Percentiles rank a stretch among this genome's conserved stretches.
phyloP scores from a whole-genome alignment of 1,284 basidiomycete species.

The Ganoderma lingzhi region DNA sequence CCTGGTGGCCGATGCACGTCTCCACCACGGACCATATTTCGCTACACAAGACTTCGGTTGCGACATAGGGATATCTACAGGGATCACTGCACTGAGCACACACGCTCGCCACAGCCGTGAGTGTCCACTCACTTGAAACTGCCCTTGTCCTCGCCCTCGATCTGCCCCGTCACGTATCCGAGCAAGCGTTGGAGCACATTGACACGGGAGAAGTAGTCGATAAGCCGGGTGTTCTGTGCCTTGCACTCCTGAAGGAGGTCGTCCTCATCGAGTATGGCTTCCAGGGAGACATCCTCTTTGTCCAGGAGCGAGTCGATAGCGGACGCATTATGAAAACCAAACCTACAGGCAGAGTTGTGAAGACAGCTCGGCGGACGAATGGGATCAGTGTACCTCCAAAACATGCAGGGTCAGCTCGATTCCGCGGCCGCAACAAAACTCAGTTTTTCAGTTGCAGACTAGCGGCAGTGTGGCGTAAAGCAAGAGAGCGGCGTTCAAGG shows the following conservation, averaged over 20 bases:
- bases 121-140: slow-evolving; percentile 73
- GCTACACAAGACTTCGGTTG: slow-evolving; percentile 95
- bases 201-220: slow-evolving; percentile 84
- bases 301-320: slow-evolving; percentile 85
- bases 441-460: slow-evolving; percentile 10
- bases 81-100: slow-evolving; percentile 18
- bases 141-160: slow-evolving; percentile 79
- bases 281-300: slow-evolving; percentile 85
- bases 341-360: slow-evolving; percentile 56
- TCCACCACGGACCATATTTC: slow-evolving; percentile 96
- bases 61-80: slow-evolving; percentile 89
- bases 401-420: slow-evolving; percentile 36
- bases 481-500: background rate
- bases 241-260: slow-evolving; percentile 97
- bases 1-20: slow-evolving; percentile 80
- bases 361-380: slow-evolving; percentile 30
- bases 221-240: slow-evolving; percentile 88
- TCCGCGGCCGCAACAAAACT: background rate
- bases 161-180: slow-evolving; percentile 87
- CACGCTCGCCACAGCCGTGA: slow-evolving; percentile 12
- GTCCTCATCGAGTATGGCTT: slow-evolving; percentile 94
- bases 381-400: slow-evolving; percentile 43
- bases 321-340: slow-evolving; percentile 86
- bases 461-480: slow-evolving; percentile 8
- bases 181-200: slow-evolving; percentile 84